A percentile compares a stretch with the other conserved stretches of the same genome.
phyloP scores from a whole-genome alignment of 225 moss, liverwort and hornwort genomes.

The Physcomitrium patens region DNA sequence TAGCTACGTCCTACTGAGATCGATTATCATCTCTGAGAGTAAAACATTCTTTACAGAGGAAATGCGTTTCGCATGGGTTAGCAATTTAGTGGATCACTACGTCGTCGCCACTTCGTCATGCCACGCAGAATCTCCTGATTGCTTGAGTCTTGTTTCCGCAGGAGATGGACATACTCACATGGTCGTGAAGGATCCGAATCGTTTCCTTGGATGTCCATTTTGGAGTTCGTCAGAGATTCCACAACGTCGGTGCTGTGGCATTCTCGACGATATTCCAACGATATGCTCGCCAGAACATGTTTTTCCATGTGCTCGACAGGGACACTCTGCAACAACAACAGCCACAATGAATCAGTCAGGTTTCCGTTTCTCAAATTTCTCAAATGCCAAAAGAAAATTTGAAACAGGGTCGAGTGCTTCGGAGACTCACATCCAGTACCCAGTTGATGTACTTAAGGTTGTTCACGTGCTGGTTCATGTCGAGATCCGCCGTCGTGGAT shows the following conservation, averaged over 20 bases:
- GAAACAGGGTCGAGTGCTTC: not conserved
- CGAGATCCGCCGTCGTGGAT: slow-evolving; percentile 51
- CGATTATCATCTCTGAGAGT: not conserved
- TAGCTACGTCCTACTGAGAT: not conserved
- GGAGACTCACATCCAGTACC: slow-evolving; percentile 54
- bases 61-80: too few species aligned
- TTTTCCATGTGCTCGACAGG: slow-evolving; percentile 37
- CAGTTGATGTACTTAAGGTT: slow-evolving; percentile 74
- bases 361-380: too few species aligned
- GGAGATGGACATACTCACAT: slow-evolving; percentile 41
- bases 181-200: not conserved
- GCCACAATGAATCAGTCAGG: too few species aligned
- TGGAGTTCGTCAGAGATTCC: slow-evolving; percentile 53
- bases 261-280: slow-evolving; percentile 67
- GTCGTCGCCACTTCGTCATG: slow-evolving; percentile 43
- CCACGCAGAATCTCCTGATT: slow-evolving; percentile 57
- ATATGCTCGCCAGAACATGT: slow-evolving; percentile 52
- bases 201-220: not conserved
- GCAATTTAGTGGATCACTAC: not conserved
- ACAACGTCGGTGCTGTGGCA: slow-evolving; percentile 57
- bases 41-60: not conserved
- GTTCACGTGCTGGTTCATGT: slow-evolving; percentile 75
- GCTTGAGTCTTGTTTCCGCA: slow-evolving; percentile 37
- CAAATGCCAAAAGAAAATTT: not conserved
- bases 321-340: slow-evolving; percentile 45